Base-by-base conservation (phyloP, 2,329 filamentous ascomycete genomes). In the Colletotrichum sublineola region DNA sequence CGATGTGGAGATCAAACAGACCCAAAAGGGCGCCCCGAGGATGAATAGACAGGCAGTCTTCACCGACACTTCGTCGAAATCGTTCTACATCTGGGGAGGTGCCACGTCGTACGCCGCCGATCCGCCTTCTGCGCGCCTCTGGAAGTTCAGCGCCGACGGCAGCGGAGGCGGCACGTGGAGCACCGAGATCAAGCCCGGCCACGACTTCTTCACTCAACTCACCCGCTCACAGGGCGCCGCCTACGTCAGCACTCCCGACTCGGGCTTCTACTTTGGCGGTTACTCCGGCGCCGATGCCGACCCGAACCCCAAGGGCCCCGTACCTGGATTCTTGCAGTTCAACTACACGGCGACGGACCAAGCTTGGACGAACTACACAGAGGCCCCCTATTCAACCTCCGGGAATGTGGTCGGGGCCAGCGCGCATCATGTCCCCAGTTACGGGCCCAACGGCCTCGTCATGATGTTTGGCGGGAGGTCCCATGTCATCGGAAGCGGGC, bases 71-170 rank as follows among this genome's bases (percentile, higher is more conserved):
- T 55, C 66, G 24, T 53, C 66, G 11, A 33, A 31, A 36, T 52
- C 61, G 7, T 74, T 75, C 58, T 75, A 75, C 58, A 73, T 75
- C n/a, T 75, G 73, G 73, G 74, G 74, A 44, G 74, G 74, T 14
- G 31, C 56, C 52, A 18, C 61, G n/a, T 68, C 64, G 0, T 65
- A 70, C 53, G 9, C 36, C 64, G 55, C 53, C 44, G 36, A 33
- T 1, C 48, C 68, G 11, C 61, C 63, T 5, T n/a, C 55, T 24
- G 36, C 72, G n/a, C 38, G 55, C 24, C 63, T 72, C 20, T 75
- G 74, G 74, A 63, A 55, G 50, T 75, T 75, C 56, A 55, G 40
- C 52, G 40, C 71, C 33, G 65, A 74, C 44, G 61, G 68, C 44
- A 50, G 53, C 36, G 73, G 74, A 15, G 66, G 74, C 48, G 74